Evolutionary conservation across 805 yeast species (phyloP), one percentile per base, ranked within the genome.

Genomic region (Lipomyces oligophaga): DNA sequence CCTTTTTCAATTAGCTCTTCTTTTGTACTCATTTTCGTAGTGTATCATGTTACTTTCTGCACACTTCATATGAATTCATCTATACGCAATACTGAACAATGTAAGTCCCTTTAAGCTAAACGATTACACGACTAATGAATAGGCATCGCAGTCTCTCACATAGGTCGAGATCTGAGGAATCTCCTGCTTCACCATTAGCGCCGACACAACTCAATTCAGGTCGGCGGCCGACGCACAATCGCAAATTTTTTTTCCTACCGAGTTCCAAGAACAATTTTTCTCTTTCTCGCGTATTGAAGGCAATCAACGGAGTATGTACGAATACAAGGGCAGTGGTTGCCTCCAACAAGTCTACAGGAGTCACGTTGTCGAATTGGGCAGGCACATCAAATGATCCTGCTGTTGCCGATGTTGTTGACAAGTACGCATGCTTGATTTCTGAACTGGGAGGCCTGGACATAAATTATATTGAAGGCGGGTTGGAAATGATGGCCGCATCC

Each of bases 401-500:
- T 5, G 55, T 86, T 38, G 76, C 85, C 37, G 95, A 85, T 67
- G 80, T 86, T 61, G 83, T 95, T 43, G 94, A 85, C 69, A 85
- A 85, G 67, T 73, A 85, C 63, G 94, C 94, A 61, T 93, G 84
- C 48, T 72, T 86, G 56, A 76, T 84, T 58, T 83, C 79, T 63
- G 95, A 86, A 67, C 75, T 85, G 63, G 88, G 89, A 68, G 93
- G 84, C 68, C 74, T 84, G 63, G 95, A 85, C 68, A 90, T 83
- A 68, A 89, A 83, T 67, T 85, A 79, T 73, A 83, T 85, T 63
- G 93, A 84, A 72, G 76, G 83, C 62, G 28, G 32, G 19, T 83
- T 85, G 63, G 95, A 85, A 66, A 90, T 83, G 67, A 83, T 85
- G 73, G 78, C 94, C 74, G 75, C 83, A 64, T 83, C 93, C 53